Base-by-base conservation (phyloP, 2,329 filamentous ascomycete species). In the Apiospora arundinis region DNA sequence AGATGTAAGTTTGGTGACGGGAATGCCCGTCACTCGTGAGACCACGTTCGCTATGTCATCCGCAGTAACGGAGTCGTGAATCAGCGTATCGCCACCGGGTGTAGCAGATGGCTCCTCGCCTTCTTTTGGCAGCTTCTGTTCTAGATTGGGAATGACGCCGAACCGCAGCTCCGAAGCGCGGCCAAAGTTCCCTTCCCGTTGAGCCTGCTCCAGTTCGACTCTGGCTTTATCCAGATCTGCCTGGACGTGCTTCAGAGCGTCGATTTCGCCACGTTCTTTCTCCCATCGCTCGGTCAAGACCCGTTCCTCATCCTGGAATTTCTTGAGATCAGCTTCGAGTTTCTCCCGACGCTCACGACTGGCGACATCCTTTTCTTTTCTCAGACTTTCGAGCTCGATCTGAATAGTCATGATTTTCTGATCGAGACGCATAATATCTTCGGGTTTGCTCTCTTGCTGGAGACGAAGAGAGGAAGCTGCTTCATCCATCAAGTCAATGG, bases 381-480 rank as follows among this genome's bases (percentile, higher is more conserved):
- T 90, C 56, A 99, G 83, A 73, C 95, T 98, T 80, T 98, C 96
- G 0, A 98, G 87, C 80, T 99, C 95, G 74, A 99, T 98, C 79
- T 98, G 95, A 18, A 98, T 94, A 0, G 95, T 98, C 90, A 98
- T 97, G 72, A 98, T 97, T 78, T 95, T 94, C 73, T 97, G 93
- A 77, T 98, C 95, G 1, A 98, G 89, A 68, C 92, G 91, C 84
- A 97, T 94, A 45, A 99, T 98, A 11, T 95, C 91, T 76, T 98
- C 96, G 0, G 96, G 96, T 77, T 98, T 98, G 76, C 94, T 97
- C 81, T 99, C 96, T 82, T 98, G 96, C 79, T 98, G 95, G 44
- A 98, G 83, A 63, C 97, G 91, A 12, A 98, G 85, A 28, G 95
- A 94, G 72, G 93, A 97, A 1, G 95, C 95, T 12, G 96, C 96